Evolutionary conservation across 2,329 filamentous ascomycete species (phyloP).

Genomic region (Cladophialophora carrionii): DNA sequence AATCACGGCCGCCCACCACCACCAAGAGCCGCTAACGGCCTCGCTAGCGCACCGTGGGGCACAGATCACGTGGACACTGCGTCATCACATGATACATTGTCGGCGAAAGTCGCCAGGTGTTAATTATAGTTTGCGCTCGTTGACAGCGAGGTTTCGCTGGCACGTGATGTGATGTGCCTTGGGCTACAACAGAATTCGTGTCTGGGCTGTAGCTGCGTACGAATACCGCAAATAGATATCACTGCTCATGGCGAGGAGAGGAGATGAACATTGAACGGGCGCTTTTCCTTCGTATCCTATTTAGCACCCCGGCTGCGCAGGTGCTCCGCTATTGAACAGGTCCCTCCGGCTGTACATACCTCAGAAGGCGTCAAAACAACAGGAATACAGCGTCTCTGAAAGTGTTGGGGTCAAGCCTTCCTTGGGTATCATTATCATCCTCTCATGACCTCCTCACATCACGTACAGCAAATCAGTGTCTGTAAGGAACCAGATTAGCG

Average conservation of each 20-base stretch:
- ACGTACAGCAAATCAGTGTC: constrained; percentile 69
- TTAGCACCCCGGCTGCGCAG: background rate
- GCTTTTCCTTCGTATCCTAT: constrained; percentile 5
- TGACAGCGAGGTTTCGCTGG: background rate
- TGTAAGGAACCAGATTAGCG: constrained; percentile 43
- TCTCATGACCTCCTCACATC: constrained; percentile 56
- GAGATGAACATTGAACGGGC: background rate
- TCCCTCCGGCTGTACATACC: constrained; percentile 8
- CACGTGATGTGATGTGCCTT: background rate
- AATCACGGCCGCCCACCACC: background rate
- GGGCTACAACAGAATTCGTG: background rate
- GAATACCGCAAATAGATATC: background rate
- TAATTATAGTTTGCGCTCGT: too few relatives aligned
- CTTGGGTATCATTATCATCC: constrained; percentile 20
- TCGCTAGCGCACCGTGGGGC: background rate
- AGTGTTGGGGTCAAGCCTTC: background rate
- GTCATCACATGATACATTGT: background rate
- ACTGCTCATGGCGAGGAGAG: background rate
- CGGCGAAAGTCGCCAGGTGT: too few relatives aligned
- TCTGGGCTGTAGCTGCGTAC: too few relatives aligned
- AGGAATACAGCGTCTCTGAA: background rate
- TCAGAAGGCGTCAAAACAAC: background rate
- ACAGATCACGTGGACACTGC: background rate
- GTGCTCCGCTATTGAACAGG: background rate
- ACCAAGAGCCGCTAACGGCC: background rate